Evolutionary conservation across 2,329 filamentous ascomycete species (phyloP).

Genomic region (Triangularia setosa): DNA sequence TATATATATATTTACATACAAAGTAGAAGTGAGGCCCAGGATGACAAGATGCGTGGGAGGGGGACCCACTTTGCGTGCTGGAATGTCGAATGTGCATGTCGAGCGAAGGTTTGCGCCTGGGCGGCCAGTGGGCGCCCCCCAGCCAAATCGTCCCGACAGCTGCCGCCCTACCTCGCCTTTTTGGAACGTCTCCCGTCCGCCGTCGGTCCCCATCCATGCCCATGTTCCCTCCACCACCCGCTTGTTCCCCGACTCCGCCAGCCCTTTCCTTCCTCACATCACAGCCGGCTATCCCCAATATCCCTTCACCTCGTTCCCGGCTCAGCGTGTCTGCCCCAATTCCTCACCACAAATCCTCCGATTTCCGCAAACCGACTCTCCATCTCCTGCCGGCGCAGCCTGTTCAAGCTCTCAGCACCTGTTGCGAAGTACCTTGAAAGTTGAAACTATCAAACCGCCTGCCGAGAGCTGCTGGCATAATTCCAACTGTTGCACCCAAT

Average conservation of each 20-base stretch:
- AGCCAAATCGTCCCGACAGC: conserved; percentile 23
- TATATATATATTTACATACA: neutral
- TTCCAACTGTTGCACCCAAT: neutral
- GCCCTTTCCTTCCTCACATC: conserved; percentile 19
- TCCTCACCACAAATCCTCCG: neutral
- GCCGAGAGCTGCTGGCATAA: neutral
- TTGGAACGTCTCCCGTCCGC: conserved; percentile 22
- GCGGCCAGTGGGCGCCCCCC: conserved; percentile 24
- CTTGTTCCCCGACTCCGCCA: conserved; percentile 23
- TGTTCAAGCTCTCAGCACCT: neutral
- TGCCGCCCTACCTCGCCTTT: conserved; percentile 22
- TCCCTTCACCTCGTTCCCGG: neutral
- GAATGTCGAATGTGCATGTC: conserved; percentile 15
- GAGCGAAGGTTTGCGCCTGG: conserved; percentile 13
- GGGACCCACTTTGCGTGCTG: conserved; percentile 18
- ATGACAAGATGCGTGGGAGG: neutral
- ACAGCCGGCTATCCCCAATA: conserved; percentile 11
- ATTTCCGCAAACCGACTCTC: neutral
- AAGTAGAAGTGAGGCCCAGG: conserved; percentile 4
- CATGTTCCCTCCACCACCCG: conserved; percentile 22
- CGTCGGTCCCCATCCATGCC: conserved; percentile 15
- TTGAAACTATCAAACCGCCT: neutral
- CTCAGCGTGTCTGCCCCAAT: neutral
- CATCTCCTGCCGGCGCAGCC: neutral
- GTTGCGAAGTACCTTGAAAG: neutral